Percentiles rank a stretch among this genome's conserved stretches.
phyloP scores from a whole-genome alignment of 345 rosid genomes.

The Populus nigra region DNA sequence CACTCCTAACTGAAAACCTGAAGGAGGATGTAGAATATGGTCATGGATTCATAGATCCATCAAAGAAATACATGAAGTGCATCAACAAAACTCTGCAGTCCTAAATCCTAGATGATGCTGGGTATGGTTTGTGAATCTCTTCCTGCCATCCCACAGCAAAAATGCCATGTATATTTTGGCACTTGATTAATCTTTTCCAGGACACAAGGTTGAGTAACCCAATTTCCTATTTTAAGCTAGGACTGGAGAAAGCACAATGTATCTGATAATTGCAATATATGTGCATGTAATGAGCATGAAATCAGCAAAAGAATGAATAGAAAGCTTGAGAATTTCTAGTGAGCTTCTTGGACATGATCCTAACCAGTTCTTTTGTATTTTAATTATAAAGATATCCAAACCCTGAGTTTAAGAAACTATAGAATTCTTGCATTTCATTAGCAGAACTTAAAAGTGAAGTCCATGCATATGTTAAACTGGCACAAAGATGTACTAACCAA shows the following conservation, averaged over 20 bases:
- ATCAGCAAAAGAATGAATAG: not conserved
- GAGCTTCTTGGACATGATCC: not conserved
- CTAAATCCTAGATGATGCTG: not conserved
- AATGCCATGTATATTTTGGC: not conserved
- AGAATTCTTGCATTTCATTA: not conserved
- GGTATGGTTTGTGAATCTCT: not conserved
- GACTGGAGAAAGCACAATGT: not conserved
- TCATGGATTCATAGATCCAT: not conserved
- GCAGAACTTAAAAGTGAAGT: slow-evolving; percentile 17
- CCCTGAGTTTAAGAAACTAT: not conserved
- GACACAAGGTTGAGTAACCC: not conserved
- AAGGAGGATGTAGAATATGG: slow-evolving; percentile 11
- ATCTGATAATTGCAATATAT: not conserved
- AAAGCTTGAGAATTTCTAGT: not conserved
- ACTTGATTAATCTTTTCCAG: not conserved
- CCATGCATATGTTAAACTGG: slow-evolving; percentile 2
- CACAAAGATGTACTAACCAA: slow-evolving; percentile 43
- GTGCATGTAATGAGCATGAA: not conserved
- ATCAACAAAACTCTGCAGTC: not conserved
- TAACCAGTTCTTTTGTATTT: not conserved
- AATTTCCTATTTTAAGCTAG: not conserved
- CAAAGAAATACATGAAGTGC: not conserved
- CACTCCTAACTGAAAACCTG: slow-evolving; percentile 64
- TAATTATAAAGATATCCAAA: not conserved
- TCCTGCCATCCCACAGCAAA: slow-evolving; percentile 1